Base-by-base conservation (phyloP, 2,329 filamentous ascomycete genomes). In the Epichloe elymi region DNA sequence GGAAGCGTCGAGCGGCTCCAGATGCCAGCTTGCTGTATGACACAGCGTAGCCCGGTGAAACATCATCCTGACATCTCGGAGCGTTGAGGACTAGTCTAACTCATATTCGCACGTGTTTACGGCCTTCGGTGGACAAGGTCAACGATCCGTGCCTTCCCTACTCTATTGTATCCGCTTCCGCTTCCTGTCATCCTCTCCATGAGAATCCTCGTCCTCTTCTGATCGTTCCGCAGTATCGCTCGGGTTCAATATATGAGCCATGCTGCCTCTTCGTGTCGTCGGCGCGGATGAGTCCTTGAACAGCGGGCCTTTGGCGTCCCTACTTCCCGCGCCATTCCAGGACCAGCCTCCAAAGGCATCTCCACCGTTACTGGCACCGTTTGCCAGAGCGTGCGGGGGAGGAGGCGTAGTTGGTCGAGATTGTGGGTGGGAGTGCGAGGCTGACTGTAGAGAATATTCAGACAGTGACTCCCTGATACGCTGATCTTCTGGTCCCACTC, bases 201-300 rank as follows among this genome's bases (percentile, higher is more conserved):
- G 67, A 0, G 67, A 68, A 42, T 78, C 75, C 44, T 76, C 75
- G 51, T 79, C 77, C 51, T 80, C 77, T 30, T 78, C 74, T 5
- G 75, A 73, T 38, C 74, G 68, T 62, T 79, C 77, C 5, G 69
- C 70, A 19, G 74, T 78, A 49, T 78, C 75, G 23, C 76, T 76
- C 1, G 77, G 77, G 58, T 81, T 81, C n/a, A 81, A 66, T 17
- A 81, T 81, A 54, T 81, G 78, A 0, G 78, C 78, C 76, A 81
- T 80, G 63, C 78, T 81, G 23, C 78, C 76, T 47, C 78, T 66
- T 44, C 78, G 66, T 0, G 78, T 81, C 0, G 76, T 74, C 2
- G 78, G 78, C 0, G 69, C 75, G 2, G 78, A 81, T 53, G 73
- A 72, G 56, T 81, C 78, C 54, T 72, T 75, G 44, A 79, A 60